Evolutionary conservation across 768 basidiomycete species (phyloP), one percentile per base, ranked within the genome.

Genomic region (Podaxis pistillaris): DNA sequence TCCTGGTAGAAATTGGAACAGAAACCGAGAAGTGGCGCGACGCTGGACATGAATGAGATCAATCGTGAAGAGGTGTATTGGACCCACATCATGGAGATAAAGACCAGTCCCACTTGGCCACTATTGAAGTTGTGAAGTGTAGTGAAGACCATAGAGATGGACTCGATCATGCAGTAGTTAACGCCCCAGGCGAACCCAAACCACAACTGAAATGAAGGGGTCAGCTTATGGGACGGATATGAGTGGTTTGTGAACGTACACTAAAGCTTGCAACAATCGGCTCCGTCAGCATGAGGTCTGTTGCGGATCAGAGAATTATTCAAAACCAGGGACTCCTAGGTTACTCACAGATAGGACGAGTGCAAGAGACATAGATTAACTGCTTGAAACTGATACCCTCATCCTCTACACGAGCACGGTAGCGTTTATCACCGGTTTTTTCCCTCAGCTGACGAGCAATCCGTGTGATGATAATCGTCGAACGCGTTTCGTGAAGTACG

Each of bases 121-220:
- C 74, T 75, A 63, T 77, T 80, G 69, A 91, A 91, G 54, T 74
- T 71, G 67, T 90, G 86, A 4, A 89, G 73, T 0, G 68, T 73
- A 40, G 70, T 66, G 73, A 90, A 88, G 46, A 86, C 82, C n/a
- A 86, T 76, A 65, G 89, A 72, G 47, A 47, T 85, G 81, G 30
- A 86, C 73, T 47, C 84, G 82, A 63, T 64, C 58, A 51, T 66
- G 28, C 83, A 85, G 67, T 83, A 93, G 36, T 88, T 73, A 6
- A 90, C 82, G 0, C 90, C 90, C 90, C 91, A 93, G 0, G 82
- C 80, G 60, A 92, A 84, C 58, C 85, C 84, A 17, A 85, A 73
- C 87, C 85, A 87, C 15, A 86, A 66, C 86, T 89, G 69, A 12
- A 52, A 49, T 17, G 22, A 7, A 46, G 6, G 37, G 4, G 17